Base-by-base conservation (phyloP, 2,329 filamentous ascomycete species). In the Diaporthe helianthi region DNA sequence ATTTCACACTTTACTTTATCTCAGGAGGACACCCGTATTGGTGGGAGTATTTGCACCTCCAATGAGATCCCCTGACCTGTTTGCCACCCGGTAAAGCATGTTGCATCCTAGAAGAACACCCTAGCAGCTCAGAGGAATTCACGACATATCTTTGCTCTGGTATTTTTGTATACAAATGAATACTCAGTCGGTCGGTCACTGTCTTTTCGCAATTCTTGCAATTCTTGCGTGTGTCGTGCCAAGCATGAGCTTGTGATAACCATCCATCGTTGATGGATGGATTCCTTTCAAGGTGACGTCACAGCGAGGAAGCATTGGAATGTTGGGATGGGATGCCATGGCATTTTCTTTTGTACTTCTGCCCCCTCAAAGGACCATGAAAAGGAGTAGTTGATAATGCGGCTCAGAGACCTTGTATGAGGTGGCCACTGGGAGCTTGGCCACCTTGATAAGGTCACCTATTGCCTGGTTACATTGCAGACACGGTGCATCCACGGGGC, bases 401-500 rank as follows among this genome's bases (percentile, higher is more conserved):
- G 26, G 58, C 58, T 61, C 22, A 8, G 19, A 3, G 12, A 33
- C 19, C 19, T 19, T 33, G 41, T 19, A 4, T 7, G 19, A 24
- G 19, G 58, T 33, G 5, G 17, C 58, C 58, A 47, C 26, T 33
- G 12, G 17, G 19, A 47, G 9, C 26, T 29, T 15, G 58, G 41
- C 41, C 10, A 61, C n/a, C 19, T 33, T 26, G 58, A 19, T 24
- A 17, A 38, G 19, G 12, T 61, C 29, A 49, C 13, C 58, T 41
- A 63, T 36, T 26, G 29, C 10, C n/a, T 7, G 44, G 58, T 63
- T 49, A n/a, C 58, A 63, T 63, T 63, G 58, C 58, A 63, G 58
- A 24, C 7, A 36, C n/a, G n/a, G n/a, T n/a, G n/a, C n/a, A n/a
- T n/a, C n/a, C 4, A 10, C 17, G 38, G 29, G 26, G 41, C 41